A percentile compares a stretch with the other conserved stretches of the same genome.
These are phyloP conservation scores for Lasiosphaeris hirsuta DNA, from an alignment of 495 filamentous ascomycete species.

Conservation along the genomic window DNA sequence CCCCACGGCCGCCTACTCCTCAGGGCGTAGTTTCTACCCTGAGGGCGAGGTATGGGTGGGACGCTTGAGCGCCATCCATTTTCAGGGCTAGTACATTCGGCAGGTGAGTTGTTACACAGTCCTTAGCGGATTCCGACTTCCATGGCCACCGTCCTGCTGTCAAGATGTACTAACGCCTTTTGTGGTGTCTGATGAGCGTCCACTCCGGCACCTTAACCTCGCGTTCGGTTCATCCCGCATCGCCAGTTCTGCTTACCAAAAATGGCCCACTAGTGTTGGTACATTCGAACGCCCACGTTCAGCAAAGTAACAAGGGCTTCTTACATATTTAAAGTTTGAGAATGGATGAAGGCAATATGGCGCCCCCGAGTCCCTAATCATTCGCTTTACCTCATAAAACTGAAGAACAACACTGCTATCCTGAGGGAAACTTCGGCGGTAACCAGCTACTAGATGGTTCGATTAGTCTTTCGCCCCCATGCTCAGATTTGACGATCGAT, in stretches of 20 bases:
- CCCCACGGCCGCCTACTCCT: conserved; percentile 29
- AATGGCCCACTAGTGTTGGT: conserved; percentile 64
- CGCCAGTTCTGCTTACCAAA: conserved; percentile 69
- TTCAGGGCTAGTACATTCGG: conserved; percentile 63
- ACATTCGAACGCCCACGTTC: conserved; percentile 67
- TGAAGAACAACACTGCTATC: conserved; percentile 69
- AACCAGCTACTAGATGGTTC: conserved; percentile 69
- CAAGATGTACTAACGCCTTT: conserved; percentile 63
- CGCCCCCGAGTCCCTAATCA: conserved; percentile 73
- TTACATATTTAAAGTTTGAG: conserved; percentile 77
- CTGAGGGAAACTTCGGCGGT: conserved; percentile 72
- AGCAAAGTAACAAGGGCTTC: conserved; percentile 68
- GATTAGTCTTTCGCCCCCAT: conserved; percentile 66
- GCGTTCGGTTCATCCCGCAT: conserved; percentile 67
- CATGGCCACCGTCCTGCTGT: conserved; percentile 61
- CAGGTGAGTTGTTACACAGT: conserved; percentile 62
- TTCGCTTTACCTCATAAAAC: conserved; percentile 78
- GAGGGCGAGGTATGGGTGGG: conserved; percentile 61
- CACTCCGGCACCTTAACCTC: conserved; percentile 69
- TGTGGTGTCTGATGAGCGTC: conserved; percentile 68
- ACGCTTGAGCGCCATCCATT: conserved; percentile 65
- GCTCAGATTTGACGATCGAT: conserved; percentile 67
- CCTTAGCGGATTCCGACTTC: conserved; percentile 64
- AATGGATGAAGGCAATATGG: conserved; percentile 70
- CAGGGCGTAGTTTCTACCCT: conserved; percentile 56